phyloP scores from a whole-genome alignment of 2,329 filamentous ascomycete genomes.

The Thermothelomyces thermophilus region DNA sequence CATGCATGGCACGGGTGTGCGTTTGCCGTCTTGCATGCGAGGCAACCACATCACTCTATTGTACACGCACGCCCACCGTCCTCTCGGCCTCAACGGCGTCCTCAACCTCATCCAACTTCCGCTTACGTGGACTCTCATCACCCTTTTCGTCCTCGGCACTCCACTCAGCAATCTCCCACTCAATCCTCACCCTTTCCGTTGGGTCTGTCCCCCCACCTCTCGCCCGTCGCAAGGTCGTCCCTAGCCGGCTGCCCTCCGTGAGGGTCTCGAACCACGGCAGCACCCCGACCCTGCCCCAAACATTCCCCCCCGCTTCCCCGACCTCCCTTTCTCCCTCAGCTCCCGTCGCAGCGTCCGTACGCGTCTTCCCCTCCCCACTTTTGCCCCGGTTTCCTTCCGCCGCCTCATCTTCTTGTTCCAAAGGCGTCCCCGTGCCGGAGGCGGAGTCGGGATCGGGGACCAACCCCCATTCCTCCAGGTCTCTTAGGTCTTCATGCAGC shows the following conservation, averaged over 20 bases:
- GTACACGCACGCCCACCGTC: slow-evolving; percentile 16
- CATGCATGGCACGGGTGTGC: no score
- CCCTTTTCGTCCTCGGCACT: slow-evolving; percentile 38
- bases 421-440: slow-evolving; percentile 36
- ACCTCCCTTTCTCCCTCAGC: slow-evolving; percentile 25
- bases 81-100: slow-evolving; percentile 12
- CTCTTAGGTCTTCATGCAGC: slow-evolving; percentile 59
- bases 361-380: background rate
- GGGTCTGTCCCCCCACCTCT: slow-evolving; percentile 47
- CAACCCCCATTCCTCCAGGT: slow-evolving; percentile 69
- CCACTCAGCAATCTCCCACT: slow-evolving; percentile 83
- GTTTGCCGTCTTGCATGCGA: no score
- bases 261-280: slow-evolving; percentile 83
- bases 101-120: slow-evolving; percentile 44
- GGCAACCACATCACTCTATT: no score
- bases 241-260: slow-evolving; percentile 66
- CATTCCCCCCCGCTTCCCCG: slow-evolving; percentile 12
- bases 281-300: slow-evolving; percentile 58
- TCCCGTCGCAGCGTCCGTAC: background rate
- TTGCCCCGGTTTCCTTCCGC: background rate
- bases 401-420: slow-evolving; percentile 25
- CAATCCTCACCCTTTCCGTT: slow-evolving; percentile 58
- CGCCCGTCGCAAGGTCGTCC: slow-evolving; percentile 54
- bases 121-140: slow-evolving; percentile 35
- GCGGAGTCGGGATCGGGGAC: slow-evolving; percentile 31